These are phyloP conservation scores for Tulasnella sp. DNA, from an alignment of 768 basidiomycete genomes.

Conservation along the genomic window DNA sequence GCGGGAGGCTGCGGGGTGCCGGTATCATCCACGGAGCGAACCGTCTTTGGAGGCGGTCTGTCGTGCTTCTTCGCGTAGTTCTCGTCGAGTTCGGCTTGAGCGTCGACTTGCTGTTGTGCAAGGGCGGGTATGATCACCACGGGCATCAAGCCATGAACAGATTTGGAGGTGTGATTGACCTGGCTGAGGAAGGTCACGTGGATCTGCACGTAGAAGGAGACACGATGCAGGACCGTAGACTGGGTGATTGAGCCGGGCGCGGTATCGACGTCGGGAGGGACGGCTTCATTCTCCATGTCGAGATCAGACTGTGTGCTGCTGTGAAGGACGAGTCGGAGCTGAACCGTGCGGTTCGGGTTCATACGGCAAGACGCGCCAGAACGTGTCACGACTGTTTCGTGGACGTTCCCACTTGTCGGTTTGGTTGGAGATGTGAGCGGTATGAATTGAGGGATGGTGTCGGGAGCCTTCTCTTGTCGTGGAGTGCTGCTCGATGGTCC, in stretches of 20 bases:
- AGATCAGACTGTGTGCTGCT: conserved; percentile 32
- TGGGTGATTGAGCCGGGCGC: conserved; percentile 62
- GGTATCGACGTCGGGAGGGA: conserved; percentile 35
- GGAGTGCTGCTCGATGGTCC: not conserved
- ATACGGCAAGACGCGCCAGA: conserved; percentile 91
- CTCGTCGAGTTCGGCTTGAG: conserved; percentile 33
- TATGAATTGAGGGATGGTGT: not conserved
- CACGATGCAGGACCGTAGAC: conserved; percentile 68
- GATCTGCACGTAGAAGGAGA: conserved; percentile 64
- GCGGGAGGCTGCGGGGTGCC: conserved; percentile 60
- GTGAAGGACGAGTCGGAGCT: conserved; percentile 71
- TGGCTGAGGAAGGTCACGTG: conserved; percentile 69
- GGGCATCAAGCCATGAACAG: conserved; percentile 37
- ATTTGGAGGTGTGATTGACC: conserved; percentile 26
- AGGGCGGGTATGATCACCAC: conserved; percentile 60
- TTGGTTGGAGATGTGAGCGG: conserved; percentile 28
- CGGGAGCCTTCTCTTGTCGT: conserved; percentile 6
- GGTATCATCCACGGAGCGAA: conserved; percentile 57
- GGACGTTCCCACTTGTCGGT: conserved; percentile 25
- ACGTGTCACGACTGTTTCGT: conserved; percentile 50
- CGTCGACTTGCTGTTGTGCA: conserved; percentile 69
- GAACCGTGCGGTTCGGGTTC: conserved; percentile 62
- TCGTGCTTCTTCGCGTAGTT: conserved; percentile 87
- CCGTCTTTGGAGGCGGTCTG: conserved; percentile 59
- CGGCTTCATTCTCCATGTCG: conserved; percentile 30